These are phyloP conservation scores for Phoma sp. DNA, from an alignment of 2,329 filamentous ascomycete genomes.

Conservation along the genomic window DNA sequence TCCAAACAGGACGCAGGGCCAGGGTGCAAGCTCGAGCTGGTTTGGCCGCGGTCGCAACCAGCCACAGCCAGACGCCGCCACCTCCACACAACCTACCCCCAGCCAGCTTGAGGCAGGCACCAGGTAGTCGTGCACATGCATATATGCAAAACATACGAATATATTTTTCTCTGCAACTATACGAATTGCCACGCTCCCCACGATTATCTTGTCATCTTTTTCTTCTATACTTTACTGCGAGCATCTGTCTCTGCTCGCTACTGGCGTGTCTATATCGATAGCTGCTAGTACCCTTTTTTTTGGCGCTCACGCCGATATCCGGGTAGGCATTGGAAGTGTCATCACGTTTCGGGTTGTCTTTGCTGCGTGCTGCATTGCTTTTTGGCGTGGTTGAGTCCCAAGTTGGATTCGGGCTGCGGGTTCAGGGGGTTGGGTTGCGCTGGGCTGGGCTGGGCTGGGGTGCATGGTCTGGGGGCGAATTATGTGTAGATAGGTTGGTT, in stretches of 20 bases:
- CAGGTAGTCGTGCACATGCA: constrained; percentile 25
- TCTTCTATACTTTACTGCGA: background rate
- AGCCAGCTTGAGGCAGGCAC: constrained; percentile 46
- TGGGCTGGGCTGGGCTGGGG: too few relatives aligned
- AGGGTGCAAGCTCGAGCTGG: constrained; percentile 29
- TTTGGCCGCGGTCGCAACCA: constrained; percentile 32
- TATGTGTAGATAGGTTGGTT: too few relatives aligned
- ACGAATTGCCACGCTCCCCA: constrained; percentile 8
- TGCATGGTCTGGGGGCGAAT: too few relatives aligned
- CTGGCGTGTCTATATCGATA: too few relatives aligned
- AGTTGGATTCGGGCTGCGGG: too few relatives aligned
- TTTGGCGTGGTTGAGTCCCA: too few relatives aligned
- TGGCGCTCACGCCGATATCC: too few relatives aligned
- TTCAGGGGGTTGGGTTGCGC: too few relatives aligned
- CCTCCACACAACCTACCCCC: constrained; percentile 36
- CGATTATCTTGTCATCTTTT: constrained; percentile 3
- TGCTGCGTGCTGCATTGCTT: too few relatives aligned
- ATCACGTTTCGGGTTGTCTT: too few relatives aligned
- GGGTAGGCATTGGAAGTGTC: too few relatives aligned
- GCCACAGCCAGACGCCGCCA: constrained; percentile 14
- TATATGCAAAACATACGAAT: constrained; percentile 5
- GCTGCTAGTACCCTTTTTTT: too few relatives aligned
- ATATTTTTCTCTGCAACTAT: background rate
- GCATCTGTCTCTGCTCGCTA: background rate
- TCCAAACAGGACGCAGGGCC: constrained; percentile 18